Conservation (phyloP, 352 stramenopile species). For the Phytopythium oedochilum region DNA sequence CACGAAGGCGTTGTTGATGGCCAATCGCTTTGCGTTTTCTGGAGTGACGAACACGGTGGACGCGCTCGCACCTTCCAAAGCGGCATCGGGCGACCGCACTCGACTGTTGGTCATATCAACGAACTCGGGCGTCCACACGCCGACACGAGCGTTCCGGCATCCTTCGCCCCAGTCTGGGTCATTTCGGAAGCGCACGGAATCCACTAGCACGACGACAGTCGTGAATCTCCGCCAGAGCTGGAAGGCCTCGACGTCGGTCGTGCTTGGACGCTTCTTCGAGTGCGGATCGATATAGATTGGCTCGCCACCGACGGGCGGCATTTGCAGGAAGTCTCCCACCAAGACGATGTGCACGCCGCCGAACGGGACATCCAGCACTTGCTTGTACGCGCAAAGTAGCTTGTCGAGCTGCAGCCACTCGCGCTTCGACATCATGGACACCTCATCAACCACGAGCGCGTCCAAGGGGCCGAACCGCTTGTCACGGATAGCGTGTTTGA, state of each 20-base stretch:
- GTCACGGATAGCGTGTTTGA: background rate
- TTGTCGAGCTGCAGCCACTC: slow-evolving; percentile 3
- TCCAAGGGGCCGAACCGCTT: slow-evolving; percentile 1
- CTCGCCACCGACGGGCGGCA: background rate
- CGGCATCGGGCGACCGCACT: slow-evolving; percentile 1
- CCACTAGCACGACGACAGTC: background rate
- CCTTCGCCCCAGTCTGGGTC: slow-evolving; percentile 21
- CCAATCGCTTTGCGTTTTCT: background rate
- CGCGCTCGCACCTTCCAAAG: too few species aligned
- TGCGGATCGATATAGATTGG: slow-evolving; percentile 1
- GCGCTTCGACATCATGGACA: slow-evolving; percentile 3
- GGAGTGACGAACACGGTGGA: background rate
- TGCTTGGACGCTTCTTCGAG: background rate
- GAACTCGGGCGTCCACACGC: slow-evolving; percentile 15
- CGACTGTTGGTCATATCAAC: slow-evolving; percentile 13
- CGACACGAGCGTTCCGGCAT: slow-evolving; percentile 13
- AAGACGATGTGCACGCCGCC: too few species aligned
- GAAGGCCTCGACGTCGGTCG: slow-evolving; percentile 1
- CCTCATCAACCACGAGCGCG: background rate
- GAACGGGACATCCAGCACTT: background rate
- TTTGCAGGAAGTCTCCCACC: slow-evolving; percentile 3
- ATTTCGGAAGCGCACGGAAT: slow-evolving; percentile 13
- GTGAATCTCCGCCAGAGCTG: background rate
- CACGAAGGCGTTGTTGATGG: background rate
- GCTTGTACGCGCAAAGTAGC: slow-evolving; percentile 3